Base-by-base conservation (phyloP, 495 filamentous ascomycete species). In the Podospora pseudocomata region DNA sequence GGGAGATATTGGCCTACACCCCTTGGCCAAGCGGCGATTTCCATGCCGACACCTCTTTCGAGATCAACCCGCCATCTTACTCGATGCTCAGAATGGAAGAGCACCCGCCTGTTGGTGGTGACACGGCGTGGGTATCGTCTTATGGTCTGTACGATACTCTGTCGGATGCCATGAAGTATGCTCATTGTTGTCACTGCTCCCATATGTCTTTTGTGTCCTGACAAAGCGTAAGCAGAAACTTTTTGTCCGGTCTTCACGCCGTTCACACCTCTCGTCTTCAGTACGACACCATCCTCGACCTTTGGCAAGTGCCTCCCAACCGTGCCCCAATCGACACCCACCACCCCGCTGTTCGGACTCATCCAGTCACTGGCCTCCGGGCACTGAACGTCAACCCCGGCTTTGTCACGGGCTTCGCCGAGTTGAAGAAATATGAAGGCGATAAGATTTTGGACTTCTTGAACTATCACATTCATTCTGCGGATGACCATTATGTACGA, bases 71-170 rank as follows among this genome's bases (percentile, higher is more conserved):
- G 4, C 83, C 84, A 0, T 80, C 76, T 1, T 85, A 86, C 65
- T 84, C 83, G 1, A 69, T 86, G 32, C 75, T 86, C 26, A 75
- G 84, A 59, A 86, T 85, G 83, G 84, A 85, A 74, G 82, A 85
- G 68, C 82, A 85, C 67, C 83, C 85, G 5, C 71, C 72, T 20
- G 82, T 85, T n/a, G 84, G 84, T 23, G 85, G 83, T 13, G 84
- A 86, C 58, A 86, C 84, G 6, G 82, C 83, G 7, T 86, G 83
- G 82, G 77, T 83, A 64, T 84, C 81, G 3, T 76, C 78, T 39
- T 85, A 85, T 68, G 83, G 83, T 1, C 73, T 85, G 0, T 87
- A 85, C 65, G 84, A 87, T 69, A 74, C 81, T 4, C 70, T 87
- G 3, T 83, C 80, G 62, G 75, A 74, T 49, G 79, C 71, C n/a